These are phyloP conservation scores for Aspergillus fumigatus DNA, from an alignment of 2,329 filamentous ascomycete genomes.

Conservation along the genomic window DNA sequence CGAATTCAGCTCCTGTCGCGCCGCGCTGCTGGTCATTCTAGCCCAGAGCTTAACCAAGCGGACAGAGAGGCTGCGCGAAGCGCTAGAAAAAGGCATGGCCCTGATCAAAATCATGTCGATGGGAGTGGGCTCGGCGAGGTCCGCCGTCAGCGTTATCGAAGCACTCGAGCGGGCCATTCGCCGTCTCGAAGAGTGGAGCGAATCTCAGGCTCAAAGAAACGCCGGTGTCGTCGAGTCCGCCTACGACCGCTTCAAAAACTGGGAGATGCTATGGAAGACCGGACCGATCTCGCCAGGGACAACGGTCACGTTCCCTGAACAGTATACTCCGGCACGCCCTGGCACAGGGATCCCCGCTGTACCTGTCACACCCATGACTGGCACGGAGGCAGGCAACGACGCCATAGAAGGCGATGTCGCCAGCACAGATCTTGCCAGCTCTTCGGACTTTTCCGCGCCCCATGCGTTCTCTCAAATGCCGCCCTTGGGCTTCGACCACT, in stretches of 20 bases:
- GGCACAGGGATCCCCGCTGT: conserved; percentile 11
- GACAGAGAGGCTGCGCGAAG: conserved; percentile 42
- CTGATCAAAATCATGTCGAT: conserved; percentile 53
- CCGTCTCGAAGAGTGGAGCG: conserved; percentile 43
- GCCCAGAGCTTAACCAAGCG: conserved; percentile 38
- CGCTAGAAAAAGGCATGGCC: conserved; percentile 47
- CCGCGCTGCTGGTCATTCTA: conserved; percentile 48
- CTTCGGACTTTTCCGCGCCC: conserved; percentile 26
- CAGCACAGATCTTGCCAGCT: conserved; percentile 15
- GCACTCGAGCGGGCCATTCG: conserved; percentile 48
- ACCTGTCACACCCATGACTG: conserved; percentile 20
- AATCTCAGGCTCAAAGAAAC: conserved; percentile 27
- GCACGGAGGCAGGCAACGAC: conserved; percentile 10
- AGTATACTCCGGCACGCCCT: conserved; percentile 3
- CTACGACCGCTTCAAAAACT: conserved; percentile 50
- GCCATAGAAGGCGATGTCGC: conserved; percentile 21
- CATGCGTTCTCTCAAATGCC: conserved; percentile 28
- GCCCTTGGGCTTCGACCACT: conserved; percentile 36
- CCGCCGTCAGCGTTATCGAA: conserved; percentile 51
- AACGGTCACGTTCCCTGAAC: conserved; percentile 21
- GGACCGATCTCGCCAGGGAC: conserved; percentile 33
- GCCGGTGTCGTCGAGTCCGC: conserved; percentile 42
- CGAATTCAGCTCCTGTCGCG: conserved; percentile 54
- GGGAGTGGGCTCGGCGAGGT: conserved; percentile 50
- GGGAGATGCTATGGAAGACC: conserved; percentile 48